Base-by-base conservation (phyloP, 495 filamentous ascomycete genomes). In the Copromyces sp. region DNA sequence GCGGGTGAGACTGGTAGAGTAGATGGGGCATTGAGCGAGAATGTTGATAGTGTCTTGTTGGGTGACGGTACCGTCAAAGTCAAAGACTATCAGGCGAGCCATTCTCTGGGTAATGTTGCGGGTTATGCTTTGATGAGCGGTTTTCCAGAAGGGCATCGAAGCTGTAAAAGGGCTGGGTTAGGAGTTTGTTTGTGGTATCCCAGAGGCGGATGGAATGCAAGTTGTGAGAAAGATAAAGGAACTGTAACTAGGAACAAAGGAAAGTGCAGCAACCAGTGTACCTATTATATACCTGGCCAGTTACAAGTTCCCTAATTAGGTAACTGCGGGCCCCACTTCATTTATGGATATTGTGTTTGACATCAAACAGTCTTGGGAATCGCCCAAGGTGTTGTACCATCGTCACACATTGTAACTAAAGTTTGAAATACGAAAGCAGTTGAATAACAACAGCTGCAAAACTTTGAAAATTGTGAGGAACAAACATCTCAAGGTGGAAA, bases 1-100 rank as follows among this genome's bases (percentile, higher is more conserved):
- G 32, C 8, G 17, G 44, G 3, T 9, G 24, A 32, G 45, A 37
- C 39, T 41, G 42, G 4, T 44, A 35, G 47, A 75, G 11, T 44
- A 35, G 42, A 76, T 75, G 45, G 73, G 68, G 20, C 68, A 45
- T 20, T 73, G n/a, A 68, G 74, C 73, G 53, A 82, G 69, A 59
- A 70, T 39, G 74, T 72, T 39, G 70, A 82, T 74, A 35, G 80
- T 78, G 74, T 82, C 80, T 14, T 68, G n/a, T 3, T 72, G 73
- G 38, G 84, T 86, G 74, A 86, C 84, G 39, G 84, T 86, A 69
- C 82, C 83, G 78, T 86, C 84, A 69, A 86, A 86, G 73, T 86
- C 84, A 1, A 86, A 76, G 73, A 86, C 78, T 73, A 86, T 74
- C 75, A 85, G 80, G 39, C 72, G 68, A 37, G 68, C 53, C 37